Percentiles rank a stretch among this genome's conserved stretches.
These are phyloP conservation scores for Tetrahymena borealis DNA, from an alignment of 73 alveolate species.

Conservation along the genomic window DNA sequence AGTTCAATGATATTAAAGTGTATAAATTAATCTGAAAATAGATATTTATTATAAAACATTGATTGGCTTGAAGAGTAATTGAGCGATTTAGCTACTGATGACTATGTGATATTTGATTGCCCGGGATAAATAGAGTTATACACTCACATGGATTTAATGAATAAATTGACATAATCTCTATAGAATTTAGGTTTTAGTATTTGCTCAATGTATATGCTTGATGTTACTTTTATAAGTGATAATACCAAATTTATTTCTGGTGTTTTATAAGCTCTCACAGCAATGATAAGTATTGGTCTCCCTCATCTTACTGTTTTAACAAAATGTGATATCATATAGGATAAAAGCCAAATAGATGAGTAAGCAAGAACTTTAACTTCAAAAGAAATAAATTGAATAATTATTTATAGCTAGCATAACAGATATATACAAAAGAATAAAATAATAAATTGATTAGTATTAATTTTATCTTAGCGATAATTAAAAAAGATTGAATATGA, in stretches of 20 bases:
- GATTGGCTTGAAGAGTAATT: conserved; percentile 74
- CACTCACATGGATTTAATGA: conserved; percentile 93
- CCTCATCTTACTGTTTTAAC: conserved; percentile 87
- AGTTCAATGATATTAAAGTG: neutral
- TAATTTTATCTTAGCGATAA: neutral
- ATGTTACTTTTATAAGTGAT: conserved; percentile 86
- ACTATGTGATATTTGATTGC: conserved; percentile 77
- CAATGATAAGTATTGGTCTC: conserved; percentile 94
- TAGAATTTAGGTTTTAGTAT: conserved; percentile 74
- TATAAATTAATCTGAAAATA: neutral
- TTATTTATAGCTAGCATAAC: too few relatives aligned
- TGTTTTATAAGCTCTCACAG: conserved; percentile 79
- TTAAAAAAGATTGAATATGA: too few relatives aligned
- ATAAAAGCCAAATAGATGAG: conserved; percentile 7
- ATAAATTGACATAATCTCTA: conserved; percentile 63
- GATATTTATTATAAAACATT: conserved; percentile 55
- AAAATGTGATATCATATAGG: conserved; percentile 56
- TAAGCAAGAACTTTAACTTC: too few relatives aligned
- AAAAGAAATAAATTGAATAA: too few relatives aligned
- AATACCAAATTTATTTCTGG: conserved; percentile 90
- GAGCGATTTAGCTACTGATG: conserved; percentile 68
- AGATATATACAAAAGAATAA: too few relatives aligned
- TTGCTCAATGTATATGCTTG: conserved; percentile 87
- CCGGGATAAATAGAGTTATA: conserved; percentile 95
- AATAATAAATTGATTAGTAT: too few relatives aligned